Evolutionary conservation across 352 stramenopile species (phyloP).

Genomic region (Phytophthora brassicae): DNA sequence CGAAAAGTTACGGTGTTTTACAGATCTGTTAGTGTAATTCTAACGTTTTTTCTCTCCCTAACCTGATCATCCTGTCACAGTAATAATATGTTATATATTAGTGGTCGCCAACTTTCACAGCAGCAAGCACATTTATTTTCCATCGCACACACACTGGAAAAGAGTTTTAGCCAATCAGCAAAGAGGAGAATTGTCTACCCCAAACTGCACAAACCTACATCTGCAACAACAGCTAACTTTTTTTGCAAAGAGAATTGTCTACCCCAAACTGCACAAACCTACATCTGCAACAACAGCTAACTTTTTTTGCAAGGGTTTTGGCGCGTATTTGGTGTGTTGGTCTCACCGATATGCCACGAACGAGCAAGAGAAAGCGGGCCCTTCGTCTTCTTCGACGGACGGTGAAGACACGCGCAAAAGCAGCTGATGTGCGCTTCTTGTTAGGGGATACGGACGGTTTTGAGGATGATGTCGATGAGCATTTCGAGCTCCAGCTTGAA

Average conservation of each 20-base stretch:
- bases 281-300: too few species aligned
- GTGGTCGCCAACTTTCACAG: slow-evolving; percentile 7
- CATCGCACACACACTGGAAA: background rate
- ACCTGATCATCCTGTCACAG: too few species aligned
- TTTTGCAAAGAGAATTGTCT: background rate
- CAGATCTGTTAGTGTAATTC: too few species aligned
- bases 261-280: too few species aligned
- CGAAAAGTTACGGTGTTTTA: too few species aligned
- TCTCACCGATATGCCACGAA: background rate
- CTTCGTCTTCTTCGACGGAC: background rate
- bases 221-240: too few species aligned
- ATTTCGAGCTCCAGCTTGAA: background rate
- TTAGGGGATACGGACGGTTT: background rate
- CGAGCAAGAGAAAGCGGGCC: background rate
- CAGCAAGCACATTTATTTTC: background rate
- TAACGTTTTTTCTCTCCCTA: too few species aligned
- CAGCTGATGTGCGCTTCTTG: background rate
- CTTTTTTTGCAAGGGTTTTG: background rate
- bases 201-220: too few species aligned
- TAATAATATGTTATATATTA: too few species aligned
- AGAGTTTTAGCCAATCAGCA: background rate
- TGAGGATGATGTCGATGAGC: slow-evolving; percentile 7
- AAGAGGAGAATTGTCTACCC: too few species aligned
- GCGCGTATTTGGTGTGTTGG: background rate
- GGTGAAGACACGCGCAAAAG: background rate